These are phyloP conservation scores for Sedum album DNA, from an alignment of 164 flowering plant genomes.

Conservation along the genomic window DNA sequence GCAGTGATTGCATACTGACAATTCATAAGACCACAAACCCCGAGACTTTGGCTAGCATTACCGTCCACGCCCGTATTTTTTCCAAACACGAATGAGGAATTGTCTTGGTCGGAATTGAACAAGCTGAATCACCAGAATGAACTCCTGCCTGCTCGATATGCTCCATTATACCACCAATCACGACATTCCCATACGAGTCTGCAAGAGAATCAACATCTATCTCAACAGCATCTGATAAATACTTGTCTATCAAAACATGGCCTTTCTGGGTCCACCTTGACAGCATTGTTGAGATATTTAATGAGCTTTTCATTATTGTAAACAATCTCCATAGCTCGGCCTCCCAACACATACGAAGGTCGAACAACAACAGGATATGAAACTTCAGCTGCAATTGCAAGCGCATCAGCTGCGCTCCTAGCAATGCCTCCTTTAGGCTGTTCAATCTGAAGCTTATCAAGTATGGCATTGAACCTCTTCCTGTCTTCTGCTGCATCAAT, in stretches of 20 bases:
- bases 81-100: conserved; percentile 56
- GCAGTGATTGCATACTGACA: conserved; percentile 86
- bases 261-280: conserved; percentile 72
- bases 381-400: conserved; percentile 59
- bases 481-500: conserved; percentile 91
- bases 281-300: conserved; percentile 70
- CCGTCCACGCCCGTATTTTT: conserved; percentile 83
- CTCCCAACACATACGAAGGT: conserved; percentile 93
- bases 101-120: conserved; percentile 78
- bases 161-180: conserved; percentile 97
- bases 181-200: conserved; percentile 77
- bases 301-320: conserved; percentile 64
- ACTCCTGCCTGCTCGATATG: conserved; percentile 97
- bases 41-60: conserved; percentile 21
- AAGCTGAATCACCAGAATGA: conserved; percentile 95
- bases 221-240: conserved; percentile 83
- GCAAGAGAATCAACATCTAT: conserved; percentile 87
- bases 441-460: conserved; percentile 59
- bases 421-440: conserved; percentile 92
- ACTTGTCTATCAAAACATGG: conserved; percentile 73
- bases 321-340: conserved; percentile 94
- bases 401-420: conserved; percentile 68
- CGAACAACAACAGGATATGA: conserved; percentile 87
- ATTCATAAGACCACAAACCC: conserved; percentile 44
- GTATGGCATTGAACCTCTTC: conserved; percentile 70